Evolutionary conservation across 2,329 filamentous ascomycete genomes (phyloP).

Genomic region (Cadophora luteo-olivacea): DNA sequence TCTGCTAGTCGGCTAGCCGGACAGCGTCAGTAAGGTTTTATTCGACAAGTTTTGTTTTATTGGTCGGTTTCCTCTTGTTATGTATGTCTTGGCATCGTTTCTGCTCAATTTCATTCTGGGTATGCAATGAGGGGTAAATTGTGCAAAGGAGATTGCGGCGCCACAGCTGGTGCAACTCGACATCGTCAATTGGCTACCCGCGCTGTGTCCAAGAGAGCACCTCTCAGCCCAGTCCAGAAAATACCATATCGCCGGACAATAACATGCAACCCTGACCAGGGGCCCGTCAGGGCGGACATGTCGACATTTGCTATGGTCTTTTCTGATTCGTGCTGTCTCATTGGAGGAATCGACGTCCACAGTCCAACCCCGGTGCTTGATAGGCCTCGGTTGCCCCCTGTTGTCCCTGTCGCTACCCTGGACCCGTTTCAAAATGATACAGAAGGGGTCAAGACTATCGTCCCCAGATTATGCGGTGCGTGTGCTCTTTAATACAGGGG

Average conservation of each 20-base stretch:
- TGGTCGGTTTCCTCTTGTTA: neutral
- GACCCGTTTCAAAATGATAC: slow-evolving; percentile 34
- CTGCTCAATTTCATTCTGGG: slow-evolving; percentile 2
- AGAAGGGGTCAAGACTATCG: slow-evolving; percentile 28
- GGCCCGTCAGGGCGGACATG: neutral
- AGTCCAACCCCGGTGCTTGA: neutral
- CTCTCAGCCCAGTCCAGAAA: slow-evolving; percentile 1
- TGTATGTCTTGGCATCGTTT: neutral
- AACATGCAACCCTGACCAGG: neutral
- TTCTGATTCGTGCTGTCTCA: slow-evolving; percentile 9
- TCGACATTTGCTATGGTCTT: slow-evolving; percentile 12
- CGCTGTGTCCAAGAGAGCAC: neutral
- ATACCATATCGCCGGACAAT: slow-evolving; percentile 14
- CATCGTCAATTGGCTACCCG: slow-evolving; percentile 6
- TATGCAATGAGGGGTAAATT: slow-evolving; percentile 18
- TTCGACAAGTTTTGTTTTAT: neutral
- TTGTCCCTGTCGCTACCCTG: slow-evolving; percentile 6
- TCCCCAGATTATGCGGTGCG: slow-evolving; percentile 31
- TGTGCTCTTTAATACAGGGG: slow-evolving; percentile 12
- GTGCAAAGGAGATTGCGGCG: slow-evolving; percentile 14
- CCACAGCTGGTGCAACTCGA: slow-evolving; percentile 6
- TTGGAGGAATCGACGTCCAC: slow-evolving; percentile 10
- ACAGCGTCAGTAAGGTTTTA: neutral
- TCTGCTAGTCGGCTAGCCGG: neutral
- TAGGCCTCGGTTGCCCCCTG: neutral